These are phyloP conservation scores for Wickerhamomyces queroliae DNA, from an alignment of 805 yeast species.

Conservation along the genomic window DNA sequence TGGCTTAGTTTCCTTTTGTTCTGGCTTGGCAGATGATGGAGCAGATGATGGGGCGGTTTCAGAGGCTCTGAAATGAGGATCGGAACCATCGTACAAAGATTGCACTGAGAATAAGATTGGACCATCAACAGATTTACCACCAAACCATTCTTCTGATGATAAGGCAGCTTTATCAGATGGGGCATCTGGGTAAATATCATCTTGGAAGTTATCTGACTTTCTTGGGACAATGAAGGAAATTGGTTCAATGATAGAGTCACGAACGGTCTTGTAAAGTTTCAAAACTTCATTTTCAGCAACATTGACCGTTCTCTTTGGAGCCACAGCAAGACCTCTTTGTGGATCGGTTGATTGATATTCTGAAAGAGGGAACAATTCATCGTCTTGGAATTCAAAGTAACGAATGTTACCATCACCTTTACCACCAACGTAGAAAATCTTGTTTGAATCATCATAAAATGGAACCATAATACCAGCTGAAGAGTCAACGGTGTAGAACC, in stretches of 20 bases:
- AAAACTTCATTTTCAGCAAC: constrained; percentile 81
- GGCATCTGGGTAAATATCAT: constrained; percentile 88
- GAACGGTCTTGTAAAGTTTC: constrained; percentile 79
- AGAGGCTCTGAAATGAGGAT: constrained; percentile 41
- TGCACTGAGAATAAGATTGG: constrained; percentile 77
- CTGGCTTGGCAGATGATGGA: constrained; percentile 31
- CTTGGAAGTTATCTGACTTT: constrained; percentile 88
- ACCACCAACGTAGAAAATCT: constrained; percentile 85
- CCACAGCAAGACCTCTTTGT: constrained; percentile 91
- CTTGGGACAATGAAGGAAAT: constrained; percentile 91
- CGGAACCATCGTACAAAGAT: constrained; percentile 71
- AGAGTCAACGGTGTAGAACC: constrained; percentile 79
- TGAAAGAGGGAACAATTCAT: constrained; percentile 76
- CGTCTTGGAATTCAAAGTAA: constrained; percentile 85
- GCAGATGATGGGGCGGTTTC: constrained; percentile 26
- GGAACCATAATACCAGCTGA: constrained; percentile 95
- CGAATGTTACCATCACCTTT: constrained; percentile 98
- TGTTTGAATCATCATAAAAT: constrained; percentile 74
- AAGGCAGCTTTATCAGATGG: constrained; percentile 78
- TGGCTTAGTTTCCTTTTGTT: too few species aligned
- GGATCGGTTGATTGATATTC: constrained; percentile 88
- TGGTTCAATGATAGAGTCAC: constrained; percentile 82
- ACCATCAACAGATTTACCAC: constrained; percentile 75
- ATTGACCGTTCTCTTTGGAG: constrained; percentile 79
- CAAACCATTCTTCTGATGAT: constrained; percentile 71